These are phyloP conservation scores for Globisporangium nodosum DNA, from an alignment of 352 stramenopile genomes.

Conservation along the genomic window DNA sequence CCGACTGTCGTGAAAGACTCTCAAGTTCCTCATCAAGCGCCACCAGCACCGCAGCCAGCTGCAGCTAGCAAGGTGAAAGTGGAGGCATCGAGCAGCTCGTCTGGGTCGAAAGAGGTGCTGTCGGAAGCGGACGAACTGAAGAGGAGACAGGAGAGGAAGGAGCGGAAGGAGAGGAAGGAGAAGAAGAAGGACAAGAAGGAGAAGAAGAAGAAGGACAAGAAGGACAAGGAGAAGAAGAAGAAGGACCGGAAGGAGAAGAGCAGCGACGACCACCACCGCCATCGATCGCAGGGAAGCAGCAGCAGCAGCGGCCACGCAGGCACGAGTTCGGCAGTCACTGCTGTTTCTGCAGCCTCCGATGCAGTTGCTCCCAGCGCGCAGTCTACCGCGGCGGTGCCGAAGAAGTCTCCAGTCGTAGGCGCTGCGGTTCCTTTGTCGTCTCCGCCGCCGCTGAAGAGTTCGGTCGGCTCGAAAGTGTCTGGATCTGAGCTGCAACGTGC, in stretches of 20 bases:
- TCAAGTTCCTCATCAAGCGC: not conserved
- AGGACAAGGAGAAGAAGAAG: constrained; percentile 28
- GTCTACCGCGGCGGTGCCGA: not conserved
- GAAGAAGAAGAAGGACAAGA: constrained; percentile 46
- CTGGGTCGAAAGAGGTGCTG: not conserved
- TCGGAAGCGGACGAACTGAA: constrained; percentile 20
- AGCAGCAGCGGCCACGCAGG: not conserved
- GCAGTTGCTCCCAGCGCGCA: not conserved
- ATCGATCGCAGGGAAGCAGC: not conserved
- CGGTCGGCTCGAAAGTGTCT: constrained; percentile 31
- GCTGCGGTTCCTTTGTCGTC: not conserved
- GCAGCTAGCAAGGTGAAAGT: not conserved
- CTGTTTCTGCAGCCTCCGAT: not conserved
- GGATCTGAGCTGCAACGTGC: constrained; percentile 15
- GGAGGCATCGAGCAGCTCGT: not conserved
- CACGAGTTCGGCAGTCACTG: not conserved
- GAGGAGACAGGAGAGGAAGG: constrained; percentile 51
- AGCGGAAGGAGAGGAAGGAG: constrained; percentile 68
- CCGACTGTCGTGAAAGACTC: not conserved
- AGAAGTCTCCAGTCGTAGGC: not conserved
- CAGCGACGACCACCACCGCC: constrained; percentile 3
- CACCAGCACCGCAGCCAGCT: not conserved
- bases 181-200: constrained; percentile 68
- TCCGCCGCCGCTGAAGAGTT: not conserved
- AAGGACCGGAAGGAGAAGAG: constrained; percentile 14